Evolutionary conservation across 2,329 filamentous ascomycete genomes (phyloP).

Genomic region (Penicillium sp.): DNA sequence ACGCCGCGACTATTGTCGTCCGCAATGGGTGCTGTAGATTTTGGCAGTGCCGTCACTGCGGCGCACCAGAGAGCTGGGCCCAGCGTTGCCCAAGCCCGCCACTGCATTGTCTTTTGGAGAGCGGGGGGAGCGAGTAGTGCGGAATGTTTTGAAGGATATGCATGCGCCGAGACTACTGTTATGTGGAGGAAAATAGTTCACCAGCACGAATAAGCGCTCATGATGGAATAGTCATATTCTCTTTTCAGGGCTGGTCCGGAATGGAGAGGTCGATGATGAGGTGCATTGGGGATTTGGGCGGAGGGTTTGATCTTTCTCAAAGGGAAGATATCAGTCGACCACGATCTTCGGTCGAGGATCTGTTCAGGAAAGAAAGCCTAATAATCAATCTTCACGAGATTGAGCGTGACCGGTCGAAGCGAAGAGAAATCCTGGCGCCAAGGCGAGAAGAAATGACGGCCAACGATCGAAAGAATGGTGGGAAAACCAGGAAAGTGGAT

Average conservation of each 20-base stretch:
- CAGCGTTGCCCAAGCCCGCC: conserved; percentile 13
- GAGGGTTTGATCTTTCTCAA: no score
- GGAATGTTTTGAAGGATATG: not conserved
- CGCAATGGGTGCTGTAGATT: not conserved
- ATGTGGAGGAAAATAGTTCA: not conserved
- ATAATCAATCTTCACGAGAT: no score
- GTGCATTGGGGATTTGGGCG: no score
- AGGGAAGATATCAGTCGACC: no score
- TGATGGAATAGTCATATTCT: not conserved
- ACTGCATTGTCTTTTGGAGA: conserved; percentile 16
- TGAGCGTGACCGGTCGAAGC: no score
- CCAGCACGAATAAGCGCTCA: not conserved
- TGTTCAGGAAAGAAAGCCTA: no score
- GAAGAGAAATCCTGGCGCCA: not conserved
- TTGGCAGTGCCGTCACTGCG: conserved; percentile 15
- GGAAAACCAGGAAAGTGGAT: not conserved
- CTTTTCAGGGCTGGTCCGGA: no score
- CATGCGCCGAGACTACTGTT: not conserved
- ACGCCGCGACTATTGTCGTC: conserved; percentile 2
- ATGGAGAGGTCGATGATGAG: no score
- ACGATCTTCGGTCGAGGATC: no score
- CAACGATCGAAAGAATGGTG: not conserved
- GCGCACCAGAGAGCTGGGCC: conserved; percentile 16
- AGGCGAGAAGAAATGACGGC: not conserved
- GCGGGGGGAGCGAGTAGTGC: not conserved